Conservation (phyloP, 176 grass and related monocot genomes). For the Zizania latifolia region DNA sequence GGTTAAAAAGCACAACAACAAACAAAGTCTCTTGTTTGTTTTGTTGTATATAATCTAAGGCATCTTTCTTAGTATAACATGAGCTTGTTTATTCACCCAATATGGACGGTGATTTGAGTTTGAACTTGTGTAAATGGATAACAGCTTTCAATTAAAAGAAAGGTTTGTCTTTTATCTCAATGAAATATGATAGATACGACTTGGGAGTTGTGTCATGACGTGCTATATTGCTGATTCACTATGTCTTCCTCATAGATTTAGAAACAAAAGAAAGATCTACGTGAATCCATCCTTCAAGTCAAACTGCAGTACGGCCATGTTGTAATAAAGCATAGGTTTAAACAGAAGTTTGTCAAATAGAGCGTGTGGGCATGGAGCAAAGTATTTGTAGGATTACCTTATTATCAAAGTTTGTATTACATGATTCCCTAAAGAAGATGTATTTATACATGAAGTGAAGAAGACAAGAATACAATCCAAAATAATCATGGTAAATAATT, state of each 20-base stretch:
- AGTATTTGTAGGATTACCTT: not conserved
- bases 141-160: slow-evolving; percentile 19
- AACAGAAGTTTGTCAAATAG: not conserved
- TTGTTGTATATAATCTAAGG: slow-evolving; percentile 15
- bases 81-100: slow-evolving; percentile 15
- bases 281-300: not conserved
- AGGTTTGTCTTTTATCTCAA: not conserved
- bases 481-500: not conserved
- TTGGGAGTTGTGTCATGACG: not conserved
- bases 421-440: slow-evolving; percentile 1
- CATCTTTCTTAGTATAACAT: slow-evolving; percentile 11
- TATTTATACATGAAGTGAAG: not conserved
- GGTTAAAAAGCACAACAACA: slow-evolving; percentile 7
- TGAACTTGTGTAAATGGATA: slow-evolving; percentile 32
- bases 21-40: slow-evolving; percentile 1
- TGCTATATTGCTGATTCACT: not conserved
- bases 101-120: slow-evolving; percentile 13
- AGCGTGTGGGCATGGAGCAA: not conserved
- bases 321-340: not conserved
- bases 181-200: not conserved
- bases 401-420: slow-evolving; percentile 13
- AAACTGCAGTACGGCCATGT: not conserved
- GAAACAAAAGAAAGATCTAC: not conserved
- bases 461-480: not conserved
- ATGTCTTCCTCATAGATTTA: not conserved